Conservation (phyloP, 345 rosid species). For the Microcos paniculata region DNA sequence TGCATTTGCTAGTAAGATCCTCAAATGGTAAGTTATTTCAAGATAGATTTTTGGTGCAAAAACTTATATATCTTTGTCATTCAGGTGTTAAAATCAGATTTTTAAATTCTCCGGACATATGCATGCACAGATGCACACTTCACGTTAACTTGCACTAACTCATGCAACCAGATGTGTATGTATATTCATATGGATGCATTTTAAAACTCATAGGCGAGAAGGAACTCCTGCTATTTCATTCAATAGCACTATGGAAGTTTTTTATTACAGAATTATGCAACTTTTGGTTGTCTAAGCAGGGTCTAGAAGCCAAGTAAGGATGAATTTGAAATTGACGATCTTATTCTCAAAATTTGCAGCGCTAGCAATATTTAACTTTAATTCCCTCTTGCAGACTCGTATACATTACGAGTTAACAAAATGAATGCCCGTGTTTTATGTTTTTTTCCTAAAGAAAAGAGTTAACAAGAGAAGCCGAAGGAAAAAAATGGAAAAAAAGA, state of each 20-base stretch:
- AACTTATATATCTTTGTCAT: not conserved
- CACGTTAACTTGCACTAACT: not conserved
- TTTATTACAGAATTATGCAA: not conserved
- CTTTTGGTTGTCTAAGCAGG: not conserved
- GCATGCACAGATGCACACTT: not conserved
- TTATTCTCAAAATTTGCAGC: not conserved
- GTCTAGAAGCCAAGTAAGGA: not conserved
- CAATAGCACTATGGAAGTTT: not conserved
- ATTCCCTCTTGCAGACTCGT: not conserved
- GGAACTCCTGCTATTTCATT: not conserved
- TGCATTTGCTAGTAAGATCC: conserved; percentile 59
- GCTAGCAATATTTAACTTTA: not conserved
- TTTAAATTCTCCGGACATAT: not conserved
- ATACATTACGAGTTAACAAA: not conserved
- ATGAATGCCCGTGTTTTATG: not conserved
- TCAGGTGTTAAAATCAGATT: not conserved
- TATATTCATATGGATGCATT: not conserved
- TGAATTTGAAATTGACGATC: not conserved
- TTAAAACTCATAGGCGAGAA: not conserved
- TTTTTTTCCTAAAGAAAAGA: not conserved
- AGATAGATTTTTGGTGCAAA: not conserved
- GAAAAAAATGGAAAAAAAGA: not conserved
- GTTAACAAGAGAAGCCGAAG: not conserved
- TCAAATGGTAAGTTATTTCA: conserved; percentile 58
- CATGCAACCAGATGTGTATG: not conserved